Conservation (phyloP, 768 basidiomycete genomes). For the Paxillus rubicundulus region DNA sequence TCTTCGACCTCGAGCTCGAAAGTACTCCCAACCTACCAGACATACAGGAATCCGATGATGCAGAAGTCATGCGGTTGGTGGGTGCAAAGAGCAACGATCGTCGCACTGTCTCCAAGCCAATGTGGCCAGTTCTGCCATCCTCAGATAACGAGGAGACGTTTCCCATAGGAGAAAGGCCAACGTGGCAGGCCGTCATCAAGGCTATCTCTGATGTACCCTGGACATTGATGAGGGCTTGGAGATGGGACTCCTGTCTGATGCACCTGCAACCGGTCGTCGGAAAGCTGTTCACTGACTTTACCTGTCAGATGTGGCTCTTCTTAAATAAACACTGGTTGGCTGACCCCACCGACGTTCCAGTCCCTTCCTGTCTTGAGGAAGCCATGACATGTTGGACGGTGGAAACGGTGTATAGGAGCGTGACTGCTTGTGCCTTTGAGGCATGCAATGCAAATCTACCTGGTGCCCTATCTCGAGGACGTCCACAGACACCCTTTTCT, state of each 20-base stretch:
- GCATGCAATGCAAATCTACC: conserved; percentile 7
- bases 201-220: not conserved
- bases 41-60: conserved; percentile 2
- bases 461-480: not conserved
- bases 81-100: not conserved
- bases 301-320: conserved; percentile 8
- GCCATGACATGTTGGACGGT: conserved; percentile 5
- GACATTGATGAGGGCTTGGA: not conserved
- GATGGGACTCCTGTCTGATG: not conserved
- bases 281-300: conserved; percentile 4
- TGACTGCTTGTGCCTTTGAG: not conserved
- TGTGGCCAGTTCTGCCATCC: not conserved
- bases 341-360: not conserved
- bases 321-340: not conserved
- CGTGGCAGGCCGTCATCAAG: not conserved
- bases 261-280: not conserved
- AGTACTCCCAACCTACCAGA: not conserved
- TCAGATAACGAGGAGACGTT: not conserved
- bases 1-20: not conserved
- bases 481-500: not conserved
- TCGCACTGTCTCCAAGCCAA: not conserved
- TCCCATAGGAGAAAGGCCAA: not conserved
- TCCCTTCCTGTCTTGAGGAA: not conserved
- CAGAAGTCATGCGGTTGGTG: not conserved
- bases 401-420: not conserved